Conservation (phyloP, 2,329 filamentous ascomycete genomes). For the Trichoderma atroviride region DNA sequence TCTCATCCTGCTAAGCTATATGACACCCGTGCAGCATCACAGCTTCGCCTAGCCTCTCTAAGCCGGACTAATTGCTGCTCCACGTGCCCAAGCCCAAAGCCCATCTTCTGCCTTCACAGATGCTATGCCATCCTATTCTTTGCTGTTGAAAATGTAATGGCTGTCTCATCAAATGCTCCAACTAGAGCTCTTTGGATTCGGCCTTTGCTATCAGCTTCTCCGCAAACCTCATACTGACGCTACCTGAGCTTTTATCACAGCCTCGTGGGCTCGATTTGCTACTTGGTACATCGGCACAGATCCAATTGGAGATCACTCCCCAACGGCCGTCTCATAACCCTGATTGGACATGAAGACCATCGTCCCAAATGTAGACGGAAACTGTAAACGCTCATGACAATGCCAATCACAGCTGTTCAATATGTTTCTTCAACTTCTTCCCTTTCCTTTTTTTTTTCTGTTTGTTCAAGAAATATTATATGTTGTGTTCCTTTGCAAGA, state of each 20-base stretch:
- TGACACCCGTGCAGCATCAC: neutral
- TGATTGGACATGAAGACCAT: neutral
- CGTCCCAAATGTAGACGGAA: conserved; percentile 19
- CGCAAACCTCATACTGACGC: neutral
- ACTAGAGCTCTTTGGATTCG: neutral
- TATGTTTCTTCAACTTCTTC: conserved; percentile 11
- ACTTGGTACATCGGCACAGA: neutral
- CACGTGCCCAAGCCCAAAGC: neutral
- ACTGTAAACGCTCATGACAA: conserved; percentile 27
- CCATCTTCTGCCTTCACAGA: neutral
- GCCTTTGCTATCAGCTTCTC: conserved; percentile 4
- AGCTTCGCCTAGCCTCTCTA: neutral
- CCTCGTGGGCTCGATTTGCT: neutral
- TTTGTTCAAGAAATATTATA: conserved; percentile 9
- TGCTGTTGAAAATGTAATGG: neutral
- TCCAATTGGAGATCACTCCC: neutral
- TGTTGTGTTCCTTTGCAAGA: conserved; percentile 11
- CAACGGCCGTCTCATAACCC: neutral
- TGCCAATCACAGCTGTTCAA: conserved; percentile 29
- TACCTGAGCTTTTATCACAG: neutral
- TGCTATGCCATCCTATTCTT: neutral
- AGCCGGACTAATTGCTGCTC: neutral
- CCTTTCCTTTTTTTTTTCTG: neutral
- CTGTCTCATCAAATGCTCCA: conserved; percentile 2
- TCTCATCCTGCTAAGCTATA: neutral